Base-by-base conservation (phyloP, 2,329 filamentous ascomycete genomes). In the Aphanocladium album region DNA sequence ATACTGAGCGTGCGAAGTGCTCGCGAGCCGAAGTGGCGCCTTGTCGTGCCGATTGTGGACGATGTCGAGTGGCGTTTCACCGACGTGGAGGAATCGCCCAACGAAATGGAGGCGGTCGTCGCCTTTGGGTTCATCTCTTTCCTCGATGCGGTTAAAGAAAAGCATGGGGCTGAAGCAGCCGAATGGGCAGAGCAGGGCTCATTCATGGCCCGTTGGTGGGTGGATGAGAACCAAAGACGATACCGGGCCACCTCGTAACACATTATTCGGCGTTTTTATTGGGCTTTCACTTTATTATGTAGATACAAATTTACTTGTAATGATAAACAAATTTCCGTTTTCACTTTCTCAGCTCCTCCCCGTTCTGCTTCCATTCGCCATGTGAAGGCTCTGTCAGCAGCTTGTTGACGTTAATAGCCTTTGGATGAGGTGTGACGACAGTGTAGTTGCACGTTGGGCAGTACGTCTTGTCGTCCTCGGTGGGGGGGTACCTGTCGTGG, bases 401-500 rank as follows among this genome's bases (percentile, higher is more conserved):
- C 49, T 41, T 50, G 7, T 55, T 56, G 25, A 11, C 45, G 7
- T 23, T 19, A 1, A 17, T 21, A 1, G 12, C 37, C 25, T 25
- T 55, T 17, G 52, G 52, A 8, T 61, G 59, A 14, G 57, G 62
- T 14, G 61, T 63, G 8, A 64, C 39, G 45, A 59, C 37, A 4
- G 50, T 55, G 49, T 61, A 65, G 21, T 65, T 62, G 59, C 65
- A 67, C 6, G 63, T 64, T 37, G 62, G 60, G 41, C 65, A 66
- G n/a, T 66, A 69, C 0, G 74, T 76, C 65, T 66, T 72, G 17
- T 73, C 68, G 43, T 79, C 68, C 0, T 74, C 73, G 3, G 76
- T 79, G 4, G 69, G 67, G 0, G 78, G 75, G 68, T 89, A 88
- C 30, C 64, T 62, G 68, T 88, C 85, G 3, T 68, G 64, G 1